Evolutionary conservation across 805 yeast genomes (phyloP), one percentile per base, ranked within the genome.

Genomic region (Pichia manshurica): DNA sequence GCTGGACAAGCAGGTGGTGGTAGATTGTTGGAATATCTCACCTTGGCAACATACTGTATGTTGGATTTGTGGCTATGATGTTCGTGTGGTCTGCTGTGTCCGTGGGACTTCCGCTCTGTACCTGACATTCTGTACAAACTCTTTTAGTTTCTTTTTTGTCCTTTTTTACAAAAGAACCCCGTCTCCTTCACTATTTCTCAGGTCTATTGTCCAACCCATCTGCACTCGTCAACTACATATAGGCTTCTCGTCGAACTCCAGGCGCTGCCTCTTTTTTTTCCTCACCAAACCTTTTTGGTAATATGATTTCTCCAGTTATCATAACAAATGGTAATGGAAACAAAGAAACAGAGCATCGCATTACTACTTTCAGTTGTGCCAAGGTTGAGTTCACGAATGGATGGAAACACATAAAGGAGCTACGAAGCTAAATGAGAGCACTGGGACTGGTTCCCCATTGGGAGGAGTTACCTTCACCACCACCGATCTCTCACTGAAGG

Each of bases 1-100:
- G 99, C 97, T 40, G 96, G 88, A 52, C 93, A 74, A 21, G 91
- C 84, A 9, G 98, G 98, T 2, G 96, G 90, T 5, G 99, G 99
- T 21, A 93, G 72, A 58, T 80, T 85, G 63, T 93, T 93, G 50
- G 79, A 79, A 65, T 89, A 91, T 60, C 95, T 77, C 46, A 85
- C 78, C 56, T 84, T 83, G 40, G 95, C 95, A 47, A 85, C 80
- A 59, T 82, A 85, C 29, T 53, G 55, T 4, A 51, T 48, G 9
- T 45, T 39, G 9, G 52, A 45, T 45, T 49, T 52, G 20, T 46
- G 39, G 9, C n/a, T 15, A 15, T 33, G 38, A 12, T 45, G 32
- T 13, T 32, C 21, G 17, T 33, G 42, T 9, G 37, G 22, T 17
- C 21, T n/a, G 29, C 34, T 29, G 5, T 25, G 23, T 9, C 32